phyloP scores from a whole-genome alignment of 352 stramenopile genomes.

The Globisporangium parvum region DNA sequence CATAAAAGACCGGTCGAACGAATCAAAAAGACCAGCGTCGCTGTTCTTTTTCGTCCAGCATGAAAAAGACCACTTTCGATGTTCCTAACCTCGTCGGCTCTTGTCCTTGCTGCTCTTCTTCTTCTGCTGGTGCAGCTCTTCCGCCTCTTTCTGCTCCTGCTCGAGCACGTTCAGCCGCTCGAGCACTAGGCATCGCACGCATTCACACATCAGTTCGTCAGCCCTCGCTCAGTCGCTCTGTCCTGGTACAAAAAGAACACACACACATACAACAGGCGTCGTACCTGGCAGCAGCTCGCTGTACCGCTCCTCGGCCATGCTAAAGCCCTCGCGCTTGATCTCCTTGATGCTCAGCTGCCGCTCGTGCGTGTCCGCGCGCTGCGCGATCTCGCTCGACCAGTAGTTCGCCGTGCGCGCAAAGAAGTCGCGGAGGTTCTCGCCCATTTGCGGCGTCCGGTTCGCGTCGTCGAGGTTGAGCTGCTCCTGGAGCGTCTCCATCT shows the following conservation, averaged over 20 bases:
- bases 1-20: not conserved
- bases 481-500: conserved; percentile 84
- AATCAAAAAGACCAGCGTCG: not conserved
- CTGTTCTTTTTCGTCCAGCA: no score
- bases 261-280: no score
- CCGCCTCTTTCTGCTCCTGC: conserved; percentile 69
- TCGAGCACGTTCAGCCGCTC: conserved; percentile 78
- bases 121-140: conserved; percentile 69
- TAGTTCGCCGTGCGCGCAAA: conserved; percentile 76
- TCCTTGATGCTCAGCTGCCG: conserved; percentile 78
- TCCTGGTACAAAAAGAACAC: not conserved
- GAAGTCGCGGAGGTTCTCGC: conserved; percentile 83
- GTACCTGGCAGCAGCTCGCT: conserved; percentile 74
- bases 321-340: conserved; percentile 82
- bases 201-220: conserved; percentile 14
- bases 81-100: conserved; percentile 39
- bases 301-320: conserved; percentile 66
- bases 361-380: conserved; percentile 55
- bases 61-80: not conserved
- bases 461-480: conserved; percentile 66
- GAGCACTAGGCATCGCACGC: conserved; percentile 29
- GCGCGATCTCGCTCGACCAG: conserved; percentile 57
- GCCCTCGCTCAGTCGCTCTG: not conserved
- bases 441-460: conserved; percentile 69
- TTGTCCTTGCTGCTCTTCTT: conserved; percentile 78